phyloP scores from a whole-genome alignment of 306 rosid species.

The Sicyos baderoa region DNA sequence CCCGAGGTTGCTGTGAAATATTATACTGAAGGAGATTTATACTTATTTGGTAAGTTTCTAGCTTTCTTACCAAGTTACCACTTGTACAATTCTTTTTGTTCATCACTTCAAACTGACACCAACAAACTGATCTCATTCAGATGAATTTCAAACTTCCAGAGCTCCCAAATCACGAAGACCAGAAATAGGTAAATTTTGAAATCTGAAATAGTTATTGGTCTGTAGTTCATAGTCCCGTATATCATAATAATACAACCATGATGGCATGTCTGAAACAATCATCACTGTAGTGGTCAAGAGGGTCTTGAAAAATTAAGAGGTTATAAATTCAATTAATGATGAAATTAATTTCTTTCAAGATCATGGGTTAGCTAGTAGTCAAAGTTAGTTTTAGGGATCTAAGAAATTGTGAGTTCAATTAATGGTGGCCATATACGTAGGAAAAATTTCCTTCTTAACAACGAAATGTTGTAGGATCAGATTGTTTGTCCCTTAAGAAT shows the following conservation, averaged over 20 bases:
- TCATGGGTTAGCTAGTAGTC: no score
- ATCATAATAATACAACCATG: background rate
- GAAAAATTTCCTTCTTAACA: no score
- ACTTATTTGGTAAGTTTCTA: constrained; percentile 67
- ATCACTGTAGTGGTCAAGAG: no score
- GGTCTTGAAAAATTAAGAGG: no score
- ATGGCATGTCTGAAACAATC: background rate
- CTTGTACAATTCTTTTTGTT: background rate
- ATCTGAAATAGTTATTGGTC: background rate
- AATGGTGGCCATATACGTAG: no score
- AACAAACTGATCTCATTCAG: constrained; percentile 37
- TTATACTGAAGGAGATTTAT: constrained; percentile 79
- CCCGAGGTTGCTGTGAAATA: constrained; percentile 89
- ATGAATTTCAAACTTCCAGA: constrained; percentile 95
- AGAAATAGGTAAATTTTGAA: constrained; percentile 53
- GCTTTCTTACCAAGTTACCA: constrained; percentile 7
- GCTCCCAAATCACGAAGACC: constrained; percentile 85
- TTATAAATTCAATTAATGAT: no score
- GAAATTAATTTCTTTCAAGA: no score
- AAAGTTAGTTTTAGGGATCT: no score
- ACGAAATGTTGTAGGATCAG: no score
- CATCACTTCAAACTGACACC: constrained; percentile 10
- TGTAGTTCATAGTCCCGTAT: constrained; percentile 9
- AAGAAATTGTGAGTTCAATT: no score
- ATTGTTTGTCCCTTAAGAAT: no score